Base-by-base conservation (phyloP, 1,139 yeast genomes). In the Zygosaccharomyces sapae region DNA sequence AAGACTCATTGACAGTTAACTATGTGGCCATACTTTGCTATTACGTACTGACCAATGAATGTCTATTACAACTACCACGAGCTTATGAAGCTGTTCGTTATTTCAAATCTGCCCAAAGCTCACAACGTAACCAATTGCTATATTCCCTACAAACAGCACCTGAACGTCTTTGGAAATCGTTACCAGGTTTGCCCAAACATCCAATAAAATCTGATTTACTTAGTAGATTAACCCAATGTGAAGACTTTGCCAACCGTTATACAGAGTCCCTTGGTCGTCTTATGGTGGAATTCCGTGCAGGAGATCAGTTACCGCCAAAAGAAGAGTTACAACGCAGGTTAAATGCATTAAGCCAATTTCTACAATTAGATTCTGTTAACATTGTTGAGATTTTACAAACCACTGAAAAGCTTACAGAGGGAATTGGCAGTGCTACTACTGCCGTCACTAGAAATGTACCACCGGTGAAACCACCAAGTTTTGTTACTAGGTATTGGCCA, bases 401-500 rank as follows among this genome's bases (percentile, higher is more conserved):
- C 2, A 55, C 57, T 16, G 48, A 55, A 41, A 31, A 41, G 10
- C 25, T 31, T 6, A 20, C 16, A 39, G 38, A 51, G 19, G 31
- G 31, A 27, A 27, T 27, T 27, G 31, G 12, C n/a, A 27, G 31
- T 27, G 10, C 31, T 27, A 12, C 12, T 10, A 27, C 31, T 10
- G n/a, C 31, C n/a, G n/a, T 12, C n/a, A 12, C 31, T 7, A n/a
- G 51, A 41, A 35, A 30, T 16, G 18, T 34, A 19, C 18, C 34
- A 19, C 19, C 30, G 2, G 38, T 52, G 60, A 51, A 70, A 49
- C 64, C 69, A 59, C 96, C 95, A 1, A 60, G 72, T 1, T 60
- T 70, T 29, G 40, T 74, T 6, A 69, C 74, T 1, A 73, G 90
- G 44, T 81, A 82, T 65, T 89, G 96, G 96, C 84, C 90, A 0